Evolutionary conservation across 805 yeast genomes (phyloP), one percentile per base, ranked within the genome.

Genomic region (Ogataea siamensis): DNA sequence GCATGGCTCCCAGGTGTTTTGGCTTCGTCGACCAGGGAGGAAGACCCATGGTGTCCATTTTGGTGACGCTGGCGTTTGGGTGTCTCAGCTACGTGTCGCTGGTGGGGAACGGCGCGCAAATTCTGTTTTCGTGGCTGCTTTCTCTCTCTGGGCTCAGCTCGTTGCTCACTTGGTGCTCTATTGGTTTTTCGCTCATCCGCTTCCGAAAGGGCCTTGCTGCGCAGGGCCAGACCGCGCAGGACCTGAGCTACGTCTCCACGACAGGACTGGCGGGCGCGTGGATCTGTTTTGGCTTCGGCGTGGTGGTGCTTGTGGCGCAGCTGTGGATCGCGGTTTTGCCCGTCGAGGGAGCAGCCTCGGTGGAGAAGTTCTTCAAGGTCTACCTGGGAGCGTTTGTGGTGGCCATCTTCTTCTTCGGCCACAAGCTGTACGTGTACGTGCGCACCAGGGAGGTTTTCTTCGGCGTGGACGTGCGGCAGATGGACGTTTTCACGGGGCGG

Each of bases 281-380:
- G 47, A 58, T 55, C 41, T 71, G 73, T n/a, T 42, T 58, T 10
- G 34, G 55, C 5, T 48, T 71, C 26, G 56, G 67, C 33, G 28
- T 63, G 7, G 33, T 65, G 11, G 66, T 73, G 40, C 53, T 73
- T 9, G 53, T 58, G 27, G 66, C 71, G 7, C 77, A 73, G 57
- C 62, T 71, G 42, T 72, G 75, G 76, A 57, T 72, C 20, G 71
- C 77, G 0, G 45, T 71, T 17, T 67, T 57, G 47, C 78, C 78
- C 41, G 61, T 63, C 5, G 53, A 38, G 1, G 41, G 40, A 12
- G 51, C 67, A 26, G 57, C 60, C 32, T 39, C 52, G 5, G 65
- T 66, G 7, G 53, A 57, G 28, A 53, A 45, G 15, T 73, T 73
- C 55, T 70, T 75, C 51, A 63, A 64, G 46, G 62, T 66, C 26